A percentile compares a stretch with the other conserved stretches of the same genome.
phyloP scores from a whole-genome alignment of 1,284 basidiomycete genomes.

The Apiotrichum akiyoshidainum region DNA sequence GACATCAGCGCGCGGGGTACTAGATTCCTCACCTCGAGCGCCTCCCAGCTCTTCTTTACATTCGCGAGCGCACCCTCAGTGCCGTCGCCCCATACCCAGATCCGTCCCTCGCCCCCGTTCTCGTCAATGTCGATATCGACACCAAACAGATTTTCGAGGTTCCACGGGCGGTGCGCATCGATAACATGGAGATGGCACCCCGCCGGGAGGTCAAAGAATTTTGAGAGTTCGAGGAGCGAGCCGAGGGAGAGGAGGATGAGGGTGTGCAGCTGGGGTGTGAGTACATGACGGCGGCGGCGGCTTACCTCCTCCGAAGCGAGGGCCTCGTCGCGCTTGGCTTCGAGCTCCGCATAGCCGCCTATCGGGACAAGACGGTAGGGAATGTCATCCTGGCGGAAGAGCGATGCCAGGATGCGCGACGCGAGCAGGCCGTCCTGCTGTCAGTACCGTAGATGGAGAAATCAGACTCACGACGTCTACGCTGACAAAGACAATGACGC shows the following conservation, averaged over 20 bases:
- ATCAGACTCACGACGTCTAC: conserved; percentile 41
- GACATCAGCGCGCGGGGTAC: background rate
- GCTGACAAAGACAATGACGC: conserved; percentile 48
- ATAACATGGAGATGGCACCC: conserved; percentile 79
- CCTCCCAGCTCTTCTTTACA: conserved; percentile 56
- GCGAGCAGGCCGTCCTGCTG: conserved; percentile 45
- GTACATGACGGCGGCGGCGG: background rate
- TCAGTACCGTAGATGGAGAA: conserved; percentile 3
- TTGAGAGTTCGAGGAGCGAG: conserved; percentile 74
- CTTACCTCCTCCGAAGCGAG: conserved; percentile 34
- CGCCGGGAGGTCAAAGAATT: conserved; percentile 50
- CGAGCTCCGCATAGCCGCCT: conserved; percentile 74
- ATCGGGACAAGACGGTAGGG: conserved; percentile 89
- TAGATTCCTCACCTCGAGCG: conserved; percentile 62
- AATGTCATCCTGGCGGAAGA: conserved; percentile 91
- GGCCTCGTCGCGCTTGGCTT: conserved; percentile 65
- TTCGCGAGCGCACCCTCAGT: conserved; percentile 60
- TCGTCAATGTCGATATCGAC: conserved; percentile 50
- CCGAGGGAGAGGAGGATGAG: conserved; percentile 92
- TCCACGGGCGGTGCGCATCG: conserved; percentile 88
- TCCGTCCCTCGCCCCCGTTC: conserved; percentile 57
- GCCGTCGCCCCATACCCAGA: conserved; percentile 82
- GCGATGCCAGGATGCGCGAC: conserved; percentile 71
- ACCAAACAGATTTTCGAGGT: conserved; percentile 83
- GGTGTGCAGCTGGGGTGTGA: conserved; percentile 69